A percentile compares a stretch with the other conserved stretches of the same genome.
Conservation (phyloP, 2,329 filamentous ascomycete species). For the Chaetomium globosum region DNA sequence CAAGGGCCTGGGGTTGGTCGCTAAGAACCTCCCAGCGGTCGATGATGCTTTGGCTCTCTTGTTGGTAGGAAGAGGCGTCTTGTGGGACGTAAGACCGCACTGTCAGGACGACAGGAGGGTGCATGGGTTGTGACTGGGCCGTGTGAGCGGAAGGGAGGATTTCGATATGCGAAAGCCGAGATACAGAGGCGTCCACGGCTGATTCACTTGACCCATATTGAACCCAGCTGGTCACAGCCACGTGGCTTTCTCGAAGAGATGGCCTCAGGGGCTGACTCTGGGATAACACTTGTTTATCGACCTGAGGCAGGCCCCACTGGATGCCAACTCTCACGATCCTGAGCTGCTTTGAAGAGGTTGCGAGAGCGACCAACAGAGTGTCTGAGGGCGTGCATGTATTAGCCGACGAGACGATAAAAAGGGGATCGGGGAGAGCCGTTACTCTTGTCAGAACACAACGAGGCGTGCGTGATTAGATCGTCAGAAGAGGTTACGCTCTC, state of each 20-base stretch:
- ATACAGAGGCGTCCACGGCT: conserved; percentile 54
- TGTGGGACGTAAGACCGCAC: conserved; percentile 66
- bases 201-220: conserved; percentile 51
- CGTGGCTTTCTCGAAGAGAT: conserved; percentile 56
- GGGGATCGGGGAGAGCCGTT: conserved; percentile 34
- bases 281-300: conserved; percentile 57
- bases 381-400: conserved; percentile 39
- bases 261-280: conserved; percentile 54
- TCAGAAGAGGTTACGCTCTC: conserved; percentile 72
- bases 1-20: conserved; percentile 66
- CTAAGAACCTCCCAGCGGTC: conserved; percentile 80
- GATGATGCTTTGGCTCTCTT: conserved; percentile 72
- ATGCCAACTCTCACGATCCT: conserved; percentile 73
- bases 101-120: conserved; percentile 66
- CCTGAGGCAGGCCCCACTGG: conserved; percentile 68
- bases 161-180: conserved; percentile 72
- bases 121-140: conserved; percentile 12
- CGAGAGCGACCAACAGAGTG: conserved; percentile 65
- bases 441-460: conserved; percentile 75
- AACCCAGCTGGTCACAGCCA: conserved; percentile 62
- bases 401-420: conserved; percentile 23
- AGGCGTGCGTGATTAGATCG: conserved; percentile 78
- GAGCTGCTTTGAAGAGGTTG: conserved; percentile 71
- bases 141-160: conserved; percentile 67
- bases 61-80: conserved; percentile 59